Evolutionary conservation across 345 rosid genomes (phyloP), one percentile per base, ranked within the genome.

Genomic region (Brassica juncea): DNA sequence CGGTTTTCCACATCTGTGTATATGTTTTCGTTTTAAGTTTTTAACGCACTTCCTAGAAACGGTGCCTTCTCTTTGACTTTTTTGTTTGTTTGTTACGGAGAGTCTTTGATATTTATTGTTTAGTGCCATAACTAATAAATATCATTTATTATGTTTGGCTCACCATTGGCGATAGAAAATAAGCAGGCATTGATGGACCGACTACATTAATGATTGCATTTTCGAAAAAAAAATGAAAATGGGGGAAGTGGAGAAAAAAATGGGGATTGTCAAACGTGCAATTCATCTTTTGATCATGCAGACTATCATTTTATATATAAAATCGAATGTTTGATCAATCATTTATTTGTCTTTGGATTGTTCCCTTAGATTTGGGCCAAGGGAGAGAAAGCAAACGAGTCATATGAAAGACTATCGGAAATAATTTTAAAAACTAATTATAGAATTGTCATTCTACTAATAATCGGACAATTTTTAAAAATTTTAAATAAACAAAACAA

Each of bases 371-470:
- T 95, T 93, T 84, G 99, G 99, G 70, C 99, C 99, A 15, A 87
- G 96, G 81, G 98, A 95, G 82, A 95, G 96, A 82, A 93, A 91
- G 89, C 93, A 93, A 85, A 91, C 90, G 97, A 84, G 77, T 91
- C 93, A 89, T 68, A 23, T 23, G 25, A 23, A 0, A 23, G 25
- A 23, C 25, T 23, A 23, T 23, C 25, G 25, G 25, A 23, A 23
- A 23, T 23, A 23, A 1, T 23, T 23, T 0, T 0, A 23, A 23
- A 23, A 23, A 23, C 25, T 23, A 1, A 23, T 23, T 23, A 23
- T 23, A 23, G 1, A 23, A 23, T 23, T 23, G 25, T 23, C 25
- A 23, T 23, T 23, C 25, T 23, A 23, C 1, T 23, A 23, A 23
- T 23, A 23, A 23, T 23, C 25, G 25, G 25, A 23, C 25, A 23